Conservation (phyloP, 257 asterid genomes). For the Salvia rosmarinus region DNA sequence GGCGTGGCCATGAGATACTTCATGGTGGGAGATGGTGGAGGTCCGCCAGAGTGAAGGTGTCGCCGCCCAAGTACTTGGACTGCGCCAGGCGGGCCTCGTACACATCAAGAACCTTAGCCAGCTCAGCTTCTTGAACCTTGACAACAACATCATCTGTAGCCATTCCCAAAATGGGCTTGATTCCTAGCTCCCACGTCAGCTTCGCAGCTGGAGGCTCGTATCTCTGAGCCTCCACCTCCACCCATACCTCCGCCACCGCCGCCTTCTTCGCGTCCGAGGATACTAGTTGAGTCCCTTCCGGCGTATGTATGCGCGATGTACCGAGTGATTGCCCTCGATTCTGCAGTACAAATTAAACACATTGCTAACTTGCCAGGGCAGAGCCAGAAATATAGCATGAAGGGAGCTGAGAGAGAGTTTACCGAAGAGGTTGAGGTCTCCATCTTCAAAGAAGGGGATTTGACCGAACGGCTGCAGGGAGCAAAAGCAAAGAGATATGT, state of each 20-base stretch:
- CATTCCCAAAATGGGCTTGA: constrained; percentile 54
- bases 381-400: too few species aligned
- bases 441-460: constrained; percentile 55
- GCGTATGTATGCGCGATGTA: constrained; percentile 49
- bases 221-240: constrained; percentile 60
- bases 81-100: constrained; percentile 54
- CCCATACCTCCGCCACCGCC: constrained; percentile 47
- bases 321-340: constrained; percentile 64
- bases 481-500: neutral
- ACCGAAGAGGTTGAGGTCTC: constrained; percentile 55
- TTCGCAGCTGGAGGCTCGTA: constrained; percentile 46
- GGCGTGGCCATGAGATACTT: constrained; percentile 47
- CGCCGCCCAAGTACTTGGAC: constrained; percentile 67
- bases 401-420: neutral
- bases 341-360: constrained; percentile 33
- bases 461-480: constrained; percentile 55
- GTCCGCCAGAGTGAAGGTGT: constrained; percentile 60
- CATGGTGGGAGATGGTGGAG: constrained; percentile 58
- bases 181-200: constrained; percentile 46
- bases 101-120: constrained; percentile 60
- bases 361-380: too few species aligned
- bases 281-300: constrained; percentile 45
- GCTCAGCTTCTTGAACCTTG: constrained; percentile 38
- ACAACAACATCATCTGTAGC: constrained; percentile 45
- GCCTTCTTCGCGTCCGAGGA: constrained; percentile 46